Evolutionary conservation across 371 early-diverging fungal genomes (phyloP).

Genomic region (Basidiobolus meristosporus): DNA sequence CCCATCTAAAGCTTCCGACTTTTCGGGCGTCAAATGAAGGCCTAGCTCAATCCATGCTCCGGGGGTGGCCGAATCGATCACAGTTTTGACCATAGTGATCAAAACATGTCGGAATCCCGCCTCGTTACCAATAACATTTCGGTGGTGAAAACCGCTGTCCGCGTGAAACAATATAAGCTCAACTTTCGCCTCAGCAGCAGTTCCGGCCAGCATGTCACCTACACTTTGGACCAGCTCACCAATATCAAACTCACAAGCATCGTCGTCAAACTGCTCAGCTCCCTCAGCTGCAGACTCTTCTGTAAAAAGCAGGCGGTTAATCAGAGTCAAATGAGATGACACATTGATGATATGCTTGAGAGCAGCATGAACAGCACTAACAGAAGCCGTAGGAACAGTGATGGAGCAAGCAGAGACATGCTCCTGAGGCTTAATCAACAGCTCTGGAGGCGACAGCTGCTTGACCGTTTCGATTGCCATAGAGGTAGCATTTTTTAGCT

Average conservation of each 20-base stretch:
- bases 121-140: slow-evolving; percentile 31
- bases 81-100: slow-evolving; percentile 28
- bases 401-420: slow-evolving; percentile 25
- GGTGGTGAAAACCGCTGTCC: slow-evolving; percentile 25
- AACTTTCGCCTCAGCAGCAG: slow-evolving; percentile 25
- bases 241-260: slow-evolving; percentile 23
- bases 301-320: not conserved
- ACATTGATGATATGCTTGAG: slow-evolving; percentile 4
- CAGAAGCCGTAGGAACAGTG: slow-evolving; percentile 24
- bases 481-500: too few species aligned
- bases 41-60: slow-evolving; percentile 39
- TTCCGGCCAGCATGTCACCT: slow-evolving; percentile 40
- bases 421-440: slow-evolving; percentile 19
- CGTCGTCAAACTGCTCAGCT: not conserved
- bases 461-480: too few species aligned
- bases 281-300: not conserved
- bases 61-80: slow-evolving; percentile 26
- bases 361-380: slow-evolving; percentile 11
- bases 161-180: slow-evolving; percentile 36
- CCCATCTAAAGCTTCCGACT: not conserved
- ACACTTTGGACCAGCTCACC: slow-evolving; percentile 36
- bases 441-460: slow-evolving; percentile 13
- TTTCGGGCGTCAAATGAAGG: slow-evolving; percentile 8
- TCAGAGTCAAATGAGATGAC: slow-evolving; percentile 2
- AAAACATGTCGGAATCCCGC: slow-evolving; percentile 29